Conservation (phyloP, 441 rosid genomes). For the Populus hybrid region DNA sequence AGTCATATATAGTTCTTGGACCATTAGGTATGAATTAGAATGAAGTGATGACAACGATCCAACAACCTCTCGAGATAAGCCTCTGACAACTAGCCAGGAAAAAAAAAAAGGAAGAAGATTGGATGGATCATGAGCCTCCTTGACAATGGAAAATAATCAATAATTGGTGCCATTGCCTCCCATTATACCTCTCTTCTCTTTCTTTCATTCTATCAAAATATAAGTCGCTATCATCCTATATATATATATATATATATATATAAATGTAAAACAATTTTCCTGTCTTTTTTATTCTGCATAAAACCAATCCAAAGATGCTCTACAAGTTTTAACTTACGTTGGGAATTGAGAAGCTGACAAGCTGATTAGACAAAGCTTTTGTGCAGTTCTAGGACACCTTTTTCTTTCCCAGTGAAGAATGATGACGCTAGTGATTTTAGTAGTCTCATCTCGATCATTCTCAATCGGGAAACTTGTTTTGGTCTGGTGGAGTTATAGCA, state of each 20-base stretch:
- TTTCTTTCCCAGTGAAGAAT: too few species aligned
- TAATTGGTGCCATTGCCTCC: not conserved
- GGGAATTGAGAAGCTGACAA: too few species aligned
- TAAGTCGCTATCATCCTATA: not conserved
- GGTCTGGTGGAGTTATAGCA: not conserved
- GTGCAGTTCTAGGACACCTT: too few species aligned
- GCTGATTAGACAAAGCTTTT: too few species aligned
- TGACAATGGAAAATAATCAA: not conserved
- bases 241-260: too few species aligned
- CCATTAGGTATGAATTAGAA: conserved; percentile 5
- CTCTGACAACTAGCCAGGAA: not conserved
- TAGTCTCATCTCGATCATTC: not conserved
- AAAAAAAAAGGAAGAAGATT: too few species aligned
- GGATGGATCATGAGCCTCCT: not conserved
- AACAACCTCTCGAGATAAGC: not conserved
- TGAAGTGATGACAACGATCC: not conserved
- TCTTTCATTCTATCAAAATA: not conserved
- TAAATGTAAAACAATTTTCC: not conserved
- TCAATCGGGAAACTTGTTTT: not conserved
- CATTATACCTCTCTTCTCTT: too few species aligned
- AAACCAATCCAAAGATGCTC: too few species aligned
- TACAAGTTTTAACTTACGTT: too few species aligned
- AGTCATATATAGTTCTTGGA: too few species aligned
- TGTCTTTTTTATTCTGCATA: too few species aligned
- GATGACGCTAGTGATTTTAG: not conserved